Base-by-base conservation (phyloP, 345 rosid species). In the Eutrema heterophyllum region DNA sequence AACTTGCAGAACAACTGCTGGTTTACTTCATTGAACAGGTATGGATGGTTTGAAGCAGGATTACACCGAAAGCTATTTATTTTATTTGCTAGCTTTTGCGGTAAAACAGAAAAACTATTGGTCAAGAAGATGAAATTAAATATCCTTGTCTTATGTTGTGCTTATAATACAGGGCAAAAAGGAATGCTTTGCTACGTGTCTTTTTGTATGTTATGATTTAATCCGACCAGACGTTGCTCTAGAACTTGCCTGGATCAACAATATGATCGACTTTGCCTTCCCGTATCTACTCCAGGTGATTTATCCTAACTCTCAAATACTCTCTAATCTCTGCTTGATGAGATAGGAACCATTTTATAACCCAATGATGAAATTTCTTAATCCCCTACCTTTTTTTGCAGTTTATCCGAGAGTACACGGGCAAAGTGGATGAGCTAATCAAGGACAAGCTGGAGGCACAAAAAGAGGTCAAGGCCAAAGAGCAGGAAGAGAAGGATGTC, bases 1-100 rank as follows among this genome's bases (percentile, higher is more conserved):
- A 95, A 78, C 92, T 92, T 75, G 97, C 99, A 0, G 99, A 95
- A 79, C 98, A 95, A 83, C 82, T 95, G 58, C 92, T 92, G 40
- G 88, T 86, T 68, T 95, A 92, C 86, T 95, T 95, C 91, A 92
- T 90, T 32, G 96, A 91, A 78, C 87, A 89, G 97, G 98, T 91
- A 71, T 52, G 33, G 49, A 12, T 36, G 9, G 60, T 56, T 24
- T 15, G 40, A n/a, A n/a, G n/a, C n/a, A n/a, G n/a, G n/a, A 41
- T 3, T 27, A n/a, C 38, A 5, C 0, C 1, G 6, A 18, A 46
- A 30, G 21, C 10, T 32, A 15, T 1, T 44, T 33, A 43, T 9
- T n/a, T 1, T 5, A 54, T 14, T 54, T 30, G 11, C 21, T 26
- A 10, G 21, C 9, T 15, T 9, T 7, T 36, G 3, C 11, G 1